Evolutionary conservation across 768 basidiomycete species (phyloP), one percentile per base, ranked within the genome.

Genomic region (Leccinum rimulosum): DNA sequence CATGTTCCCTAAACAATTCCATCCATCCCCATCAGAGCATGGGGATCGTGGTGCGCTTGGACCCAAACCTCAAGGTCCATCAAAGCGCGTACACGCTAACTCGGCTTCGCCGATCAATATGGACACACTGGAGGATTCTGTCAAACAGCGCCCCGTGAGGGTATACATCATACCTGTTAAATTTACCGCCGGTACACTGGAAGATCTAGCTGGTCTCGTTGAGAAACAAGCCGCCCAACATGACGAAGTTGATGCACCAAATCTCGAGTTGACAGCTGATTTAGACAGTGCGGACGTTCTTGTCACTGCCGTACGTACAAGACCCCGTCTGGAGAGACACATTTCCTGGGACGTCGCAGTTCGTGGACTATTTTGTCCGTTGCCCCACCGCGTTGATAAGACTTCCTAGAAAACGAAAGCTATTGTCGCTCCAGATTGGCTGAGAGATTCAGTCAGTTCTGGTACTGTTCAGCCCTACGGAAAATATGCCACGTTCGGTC

Each of bases 381-480:
- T 40, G n/a, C 15, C 30, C 33, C 14, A 48, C 22, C 27, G 38
- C 38, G 1, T 53, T 64, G 49, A 53, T 60, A 57, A 31, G 36
- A 49, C 30, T 2, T 45, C 5, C n/a, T 65, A 90, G 88, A 82
- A 79, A 75, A 76, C 77, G 35, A 91, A 88, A 65, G 76, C 81
- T 0, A 80, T 91, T 25, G 88, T 93, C 11, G 85, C 81, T 2
- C 88, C 89, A 1, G 75, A 82, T 33, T 93, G 90, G 91, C 78
- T 93, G 17, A 77, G 71, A 33, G 81, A 87, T 57, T 88, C 86
- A 3, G 72, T 84, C 17, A 66, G 71, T 27, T 72, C 76, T 47
- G 76, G 79, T 1, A 73, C 66, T 15, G 66, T 76, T 0, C 72
- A 85, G 3, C 81, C 86, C 0, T 89, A 75, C 59, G 80, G 75